Evolutionary conservation across 176 grass and related monocot species (phyloP).

Genomic region (Avena atlantica): DNA sequence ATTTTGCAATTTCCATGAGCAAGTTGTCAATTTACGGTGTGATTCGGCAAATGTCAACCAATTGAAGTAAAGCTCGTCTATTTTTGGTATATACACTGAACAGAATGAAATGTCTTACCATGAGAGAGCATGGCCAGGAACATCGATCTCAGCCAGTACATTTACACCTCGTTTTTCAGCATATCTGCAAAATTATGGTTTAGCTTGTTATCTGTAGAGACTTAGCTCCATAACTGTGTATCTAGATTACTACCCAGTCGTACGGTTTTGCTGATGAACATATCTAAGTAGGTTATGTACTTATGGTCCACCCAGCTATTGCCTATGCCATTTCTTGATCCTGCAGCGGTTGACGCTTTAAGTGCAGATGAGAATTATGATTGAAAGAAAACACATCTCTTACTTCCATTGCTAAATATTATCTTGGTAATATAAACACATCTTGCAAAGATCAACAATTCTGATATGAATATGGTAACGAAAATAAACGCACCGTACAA

Average conservation of each 20-base stretch:
- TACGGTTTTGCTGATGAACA: neutral
- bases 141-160: slow-evolving; percentile 98
- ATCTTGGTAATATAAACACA: slow-evolving; percentile 12
- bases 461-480: slow-evolving; percentile 8
- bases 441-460: neutral
- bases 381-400: neutral
- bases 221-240: slow-evolving; percentile 14
- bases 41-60: neutral
- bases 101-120: slow-evolving; percentile 59
- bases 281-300: neutral
- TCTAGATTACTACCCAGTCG: neutral
- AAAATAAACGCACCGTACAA: slow-evolving; percentile 75
- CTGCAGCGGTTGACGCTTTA: neutral
- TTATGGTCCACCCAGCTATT: neutral
- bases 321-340: slow-evolving; percentile 16
- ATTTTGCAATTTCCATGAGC: neutral
- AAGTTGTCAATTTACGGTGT: neutral
- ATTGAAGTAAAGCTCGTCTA: neutral
- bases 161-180: slow-evolving; percentile 87
- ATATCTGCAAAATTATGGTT: slow-evolving; percentile 66
- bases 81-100: neutral
- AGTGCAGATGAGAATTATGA: slow-evolving; percentile 18
- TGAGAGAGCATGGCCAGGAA: slow-evolving; percentile 88
- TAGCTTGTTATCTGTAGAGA: neutral
- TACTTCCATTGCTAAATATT: slow-evolving; percentile 4